phyloP scores from a whole-genome alignment of 257 asterid species.

The Leptodermis oblonga region DNA sequence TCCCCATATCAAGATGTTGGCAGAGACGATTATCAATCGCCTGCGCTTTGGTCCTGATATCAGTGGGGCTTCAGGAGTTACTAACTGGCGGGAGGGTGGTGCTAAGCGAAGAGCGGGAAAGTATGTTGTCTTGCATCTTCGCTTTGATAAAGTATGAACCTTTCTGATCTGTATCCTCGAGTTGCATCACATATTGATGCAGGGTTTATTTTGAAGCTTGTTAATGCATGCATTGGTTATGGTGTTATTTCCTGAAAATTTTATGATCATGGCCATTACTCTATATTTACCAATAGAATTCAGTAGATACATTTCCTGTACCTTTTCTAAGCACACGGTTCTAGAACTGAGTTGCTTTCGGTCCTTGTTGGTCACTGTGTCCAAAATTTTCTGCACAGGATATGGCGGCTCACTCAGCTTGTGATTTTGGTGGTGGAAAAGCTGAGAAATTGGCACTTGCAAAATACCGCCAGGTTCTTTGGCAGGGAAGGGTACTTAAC shows the following conservation, averaged over 20 bases:
- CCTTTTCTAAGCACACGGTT: not conserved
- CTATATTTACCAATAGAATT: not conserved
- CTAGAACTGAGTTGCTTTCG: not conserved
- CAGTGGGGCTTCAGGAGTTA: slow-evolving; percentile 15
- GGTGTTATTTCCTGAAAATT: not conserved
- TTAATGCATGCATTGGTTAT: not conserved
- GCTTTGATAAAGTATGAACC: slow-evolving; percentile 40
- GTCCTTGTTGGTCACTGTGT: not conserved
- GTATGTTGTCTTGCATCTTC: slow-evolving; percentile 43
- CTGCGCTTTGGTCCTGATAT: slow-evolving; percentile 25
- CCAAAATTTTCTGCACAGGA: slow-evolving; percentile 21
- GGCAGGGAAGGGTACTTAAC: slow-evolving; percentile 42
- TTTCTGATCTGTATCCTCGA: not conserved
- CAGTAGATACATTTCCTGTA: not conserved
- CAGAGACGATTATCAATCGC: slow-evolving; percentile 33
- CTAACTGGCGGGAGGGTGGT: slow-evolving; percentile 4
- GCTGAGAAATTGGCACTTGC: slow-evolving; percentile 44
- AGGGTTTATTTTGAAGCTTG: not conserved
- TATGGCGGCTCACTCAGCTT: slow-evolving; percentile 44
- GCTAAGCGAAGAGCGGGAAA: slow-evolving; percentile 34
- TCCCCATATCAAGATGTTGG: slow-evolving; percentile 38
- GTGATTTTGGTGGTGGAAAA: slow-evolving; percentile 44
- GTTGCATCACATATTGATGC: not conserved
- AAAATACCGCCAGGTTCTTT: slow-evolving; percentile 36
- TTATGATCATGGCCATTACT: not conserved